These are phyloP conservation scores for Jamesozyma rosinii DNA, from an alignment of 805 yeast genomes.

Conservation along the genomic window DNA sequence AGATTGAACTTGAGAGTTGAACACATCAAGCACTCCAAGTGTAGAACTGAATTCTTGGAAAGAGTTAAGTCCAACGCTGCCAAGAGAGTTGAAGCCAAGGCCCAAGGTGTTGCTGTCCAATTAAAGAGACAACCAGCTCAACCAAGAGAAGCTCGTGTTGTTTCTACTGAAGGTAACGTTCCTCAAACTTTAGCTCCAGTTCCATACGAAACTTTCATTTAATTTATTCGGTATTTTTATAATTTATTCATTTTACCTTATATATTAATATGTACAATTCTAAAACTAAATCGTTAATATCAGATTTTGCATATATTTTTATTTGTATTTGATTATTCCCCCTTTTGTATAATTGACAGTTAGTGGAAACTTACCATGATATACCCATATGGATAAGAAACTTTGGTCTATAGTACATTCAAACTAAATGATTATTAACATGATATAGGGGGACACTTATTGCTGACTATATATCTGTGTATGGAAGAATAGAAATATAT, in stretches of 20 bases:
- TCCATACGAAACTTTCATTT: conserved; percentile 99
- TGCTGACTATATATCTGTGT: background rate
- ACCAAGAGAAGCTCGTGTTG: conserved; percentile 89
- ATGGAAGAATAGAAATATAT: background rate
- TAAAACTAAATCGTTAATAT: conserved; percentile 4
- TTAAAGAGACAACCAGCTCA: conserved; percentile 97
- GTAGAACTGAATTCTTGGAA: conserved; percentile 98
- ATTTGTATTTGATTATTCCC: no score
- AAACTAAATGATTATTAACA: no score
- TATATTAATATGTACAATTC: conserved; percentile 13
- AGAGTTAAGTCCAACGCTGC: conserved; percentile 97
- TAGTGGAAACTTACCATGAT: no score
- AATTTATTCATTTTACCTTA: conserved; percentile 5
- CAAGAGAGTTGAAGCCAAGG: conserved; percentile 88
- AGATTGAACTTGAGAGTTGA: conserved; percentile 97
- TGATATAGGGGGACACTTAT: no score
- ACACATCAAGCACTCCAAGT: conserved; percentile 98
- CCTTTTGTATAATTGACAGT: no score
- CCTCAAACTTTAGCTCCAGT: conserved; percentile 98
- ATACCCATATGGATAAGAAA: no score
- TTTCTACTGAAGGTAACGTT: conserved; percentile 69
- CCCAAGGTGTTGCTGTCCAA: conserved; percentile 78
- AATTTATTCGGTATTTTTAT: conserved; percentile 32
- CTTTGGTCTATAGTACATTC: no score
- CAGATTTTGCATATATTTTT: background rate